Conservation (phyloP, 2,329 filamentous ascomycete genomes). For the Daldinia sp. region DNA sequence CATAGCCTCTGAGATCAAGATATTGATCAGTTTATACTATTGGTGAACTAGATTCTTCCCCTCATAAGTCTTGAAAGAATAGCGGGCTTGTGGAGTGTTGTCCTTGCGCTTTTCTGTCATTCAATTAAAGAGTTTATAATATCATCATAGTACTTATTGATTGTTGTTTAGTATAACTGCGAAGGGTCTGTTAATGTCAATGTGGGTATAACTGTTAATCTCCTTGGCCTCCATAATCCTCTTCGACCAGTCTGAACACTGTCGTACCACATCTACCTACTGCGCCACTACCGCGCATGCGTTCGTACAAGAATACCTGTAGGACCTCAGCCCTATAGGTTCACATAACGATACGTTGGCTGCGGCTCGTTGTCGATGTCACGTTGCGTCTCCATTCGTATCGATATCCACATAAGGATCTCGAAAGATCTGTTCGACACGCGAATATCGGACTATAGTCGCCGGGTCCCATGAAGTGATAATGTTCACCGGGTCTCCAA, state of each 20-base stretch:
- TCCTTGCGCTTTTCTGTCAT: too few species aligned
- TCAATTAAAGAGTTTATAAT: too few species aligned
- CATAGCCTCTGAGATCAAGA: too few species aligned
- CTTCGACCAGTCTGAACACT: background rate
- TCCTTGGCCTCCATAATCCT: too few species aligned
- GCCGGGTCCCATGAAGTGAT: background rate
- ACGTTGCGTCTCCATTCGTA: conserved; percentile 34
- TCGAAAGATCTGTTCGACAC: background rate
- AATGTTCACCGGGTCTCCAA: background rate
- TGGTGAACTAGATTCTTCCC: too few species aligned
- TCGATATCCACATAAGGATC: conserved; percentile 12
- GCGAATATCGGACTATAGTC: conserved; percentile 1
- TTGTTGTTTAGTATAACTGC: too few species aligned
- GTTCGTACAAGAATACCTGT: background rate
- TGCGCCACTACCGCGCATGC: conserved; percentile 25
- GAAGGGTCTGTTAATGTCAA: too few species aligned
- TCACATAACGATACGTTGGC: conserved; percentile 24
- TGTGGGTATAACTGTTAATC: too few species aligned
- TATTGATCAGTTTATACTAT: too few species aligned
- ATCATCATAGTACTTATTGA: too few species aligned
- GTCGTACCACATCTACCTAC: conserved; percentile 14
- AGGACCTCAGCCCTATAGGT: conserved; percentile 33
- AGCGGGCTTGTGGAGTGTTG: too few species aligned
- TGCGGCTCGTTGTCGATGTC: conserved; percentile 22
- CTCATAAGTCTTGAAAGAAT: too few species aligned